Conservation (phyloP, 176 grass and related monocot species). For the Paspalum vaginatum region DNA sequence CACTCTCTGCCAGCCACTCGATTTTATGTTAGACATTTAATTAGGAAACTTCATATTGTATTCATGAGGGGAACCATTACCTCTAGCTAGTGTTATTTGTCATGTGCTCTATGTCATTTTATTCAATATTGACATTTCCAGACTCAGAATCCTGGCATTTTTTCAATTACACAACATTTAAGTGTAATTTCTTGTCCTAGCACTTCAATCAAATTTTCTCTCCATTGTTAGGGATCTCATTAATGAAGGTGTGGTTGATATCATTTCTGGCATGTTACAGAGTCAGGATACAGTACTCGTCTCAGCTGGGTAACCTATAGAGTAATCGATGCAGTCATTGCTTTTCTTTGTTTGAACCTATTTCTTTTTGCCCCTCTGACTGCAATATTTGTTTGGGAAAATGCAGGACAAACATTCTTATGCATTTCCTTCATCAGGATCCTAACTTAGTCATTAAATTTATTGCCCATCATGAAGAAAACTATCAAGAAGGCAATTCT, state of each 20-base stretch:
- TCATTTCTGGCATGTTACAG: constrained; percentile 75
- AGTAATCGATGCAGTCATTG: not conserved
- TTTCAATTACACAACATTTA: constrained; percentile 19
- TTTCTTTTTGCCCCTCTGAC: constrained; percentile 31
- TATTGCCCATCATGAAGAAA: constrained; percentile 73
- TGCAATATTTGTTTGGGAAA: constrained; percentile 28
- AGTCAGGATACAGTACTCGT: constrained; percentile 78
- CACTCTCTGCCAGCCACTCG: not conserved
- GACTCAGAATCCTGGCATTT: not conserved
- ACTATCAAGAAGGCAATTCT: constrained; percentile 62
- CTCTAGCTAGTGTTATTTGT: constrained; percentile 24
- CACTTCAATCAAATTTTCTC: constrained; percentile 36
- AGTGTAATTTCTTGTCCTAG: constrained; percentile 23
- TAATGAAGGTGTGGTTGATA: constrained; percentile 72
- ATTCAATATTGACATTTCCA: no score
- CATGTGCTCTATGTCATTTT: not conserved
- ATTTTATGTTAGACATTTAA: constrained; percentile 2
- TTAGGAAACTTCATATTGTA: constrained; percentile 3
- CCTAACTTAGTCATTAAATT: constrained; percentile 63
- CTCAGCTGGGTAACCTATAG: constrained; percentile 78
- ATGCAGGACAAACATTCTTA: constrained; percentile 82
- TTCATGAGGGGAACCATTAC: constrained; percentile 6
- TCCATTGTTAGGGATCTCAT: constrained; percentile 65
- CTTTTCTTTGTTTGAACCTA: constrained; percentile 30
- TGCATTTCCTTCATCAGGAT: constrained; percentile 76